A percentile compares a stretch with the other conserved stretches of the same genome.
Conservation (phyloP, 768 basidiomycete genomes). For the Naganishia vaughanmartiniae region DNA sequence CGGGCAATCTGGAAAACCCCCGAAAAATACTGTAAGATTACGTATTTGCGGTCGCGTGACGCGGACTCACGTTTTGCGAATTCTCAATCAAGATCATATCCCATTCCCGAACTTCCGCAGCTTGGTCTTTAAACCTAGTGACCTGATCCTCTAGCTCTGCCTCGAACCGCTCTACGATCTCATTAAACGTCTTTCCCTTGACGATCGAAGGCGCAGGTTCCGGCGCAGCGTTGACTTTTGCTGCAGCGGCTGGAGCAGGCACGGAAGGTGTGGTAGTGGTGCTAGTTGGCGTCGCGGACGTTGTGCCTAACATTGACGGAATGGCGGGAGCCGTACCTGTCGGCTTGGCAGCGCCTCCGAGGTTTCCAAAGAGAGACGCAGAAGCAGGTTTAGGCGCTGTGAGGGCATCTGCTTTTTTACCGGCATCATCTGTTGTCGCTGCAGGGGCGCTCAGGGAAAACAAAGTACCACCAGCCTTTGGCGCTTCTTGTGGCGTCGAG, state of each 20-base stretch:
- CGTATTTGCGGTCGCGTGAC: not conserved
- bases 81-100: slow-evolving; percentile 33
- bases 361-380: slow-evolving; percentile 16
- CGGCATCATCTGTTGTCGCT: not conserved
- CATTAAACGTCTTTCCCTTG: slow-evolving; percentile 29
- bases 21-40: not conserved
- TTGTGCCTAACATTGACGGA: slow-evolving; percentile 1
- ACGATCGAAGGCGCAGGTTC: slow-evolving; percentile 31
- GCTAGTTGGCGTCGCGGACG: not conserved
- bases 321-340: not conserved
- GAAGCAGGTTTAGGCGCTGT: not conserved
- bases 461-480: slow-evolving; percentile 1
- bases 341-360: not conserved
- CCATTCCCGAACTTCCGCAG: slow-evolving; percentile 32
- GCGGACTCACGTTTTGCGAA: slow-evolving; percentile 25
- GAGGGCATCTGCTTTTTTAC: not conserved
- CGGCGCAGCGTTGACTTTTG: slow-evolving; percentile 12
- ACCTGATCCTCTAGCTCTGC: slow-evolving; percentile 27
- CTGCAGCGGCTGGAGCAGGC: slow-evolving; percentile 19
- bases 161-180: slow-evolving; percentile 32
- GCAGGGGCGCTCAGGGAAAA: slow-evolving; percentile 3
- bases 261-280: not conserved
- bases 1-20: slow-evolving; percentile 20
- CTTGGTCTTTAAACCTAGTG: slow-evolving; percentile 29
- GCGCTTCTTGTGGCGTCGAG: slow-evolving; percentile 15